These are phyloP conservation scores for Pseudocercospora pini-densiflorae DNA, from an alignment of 2,329 filamentous ascomycete genomes.

Conservation along the genomic window DNA sequence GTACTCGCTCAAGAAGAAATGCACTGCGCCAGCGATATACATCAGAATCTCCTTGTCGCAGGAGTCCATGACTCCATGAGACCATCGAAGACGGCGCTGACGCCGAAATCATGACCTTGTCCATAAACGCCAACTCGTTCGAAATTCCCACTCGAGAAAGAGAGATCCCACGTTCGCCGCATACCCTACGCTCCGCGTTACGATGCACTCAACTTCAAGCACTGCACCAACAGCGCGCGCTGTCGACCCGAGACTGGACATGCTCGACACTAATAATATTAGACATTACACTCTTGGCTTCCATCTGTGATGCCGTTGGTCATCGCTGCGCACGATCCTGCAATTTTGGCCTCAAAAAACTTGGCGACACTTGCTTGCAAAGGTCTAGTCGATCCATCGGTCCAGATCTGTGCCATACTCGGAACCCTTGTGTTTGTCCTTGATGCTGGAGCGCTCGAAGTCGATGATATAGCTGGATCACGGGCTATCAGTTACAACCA, in stretches of 20 bases:
- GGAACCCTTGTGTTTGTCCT: neutral
- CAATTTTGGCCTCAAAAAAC: no score
- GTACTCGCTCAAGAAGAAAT: no score
- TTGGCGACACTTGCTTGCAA: neutral
- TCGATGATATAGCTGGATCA: slow-evolving; percentile 19
- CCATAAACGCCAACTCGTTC: no score
- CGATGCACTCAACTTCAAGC: neutral
- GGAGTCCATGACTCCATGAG: neutral
- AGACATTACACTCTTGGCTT: neutral
- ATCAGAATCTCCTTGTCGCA: neutral
- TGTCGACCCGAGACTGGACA: no score
- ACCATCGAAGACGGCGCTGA: neutral
- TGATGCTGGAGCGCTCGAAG: slow-evolving; percentile 14
- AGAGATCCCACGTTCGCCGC: neutral
- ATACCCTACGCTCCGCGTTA: neutral
- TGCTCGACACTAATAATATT: neutral
- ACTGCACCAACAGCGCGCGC: neutral
- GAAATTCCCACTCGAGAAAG: no score
- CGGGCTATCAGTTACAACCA: neutral
- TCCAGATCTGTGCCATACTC: neutral
- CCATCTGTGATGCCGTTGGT: no score
- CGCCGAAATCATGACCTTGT: no score
- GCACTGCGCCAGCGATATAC: neutral
- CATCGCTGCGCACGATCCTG: neutral
- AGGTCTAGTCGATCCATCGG: neutral